Percentiles rank a stretch among this genome's conserved stretches.
phyloP scores from a whole-genome alignment of 2,329 filamentous ascomycete species.

The Coniochaeta sp. region DNA sequence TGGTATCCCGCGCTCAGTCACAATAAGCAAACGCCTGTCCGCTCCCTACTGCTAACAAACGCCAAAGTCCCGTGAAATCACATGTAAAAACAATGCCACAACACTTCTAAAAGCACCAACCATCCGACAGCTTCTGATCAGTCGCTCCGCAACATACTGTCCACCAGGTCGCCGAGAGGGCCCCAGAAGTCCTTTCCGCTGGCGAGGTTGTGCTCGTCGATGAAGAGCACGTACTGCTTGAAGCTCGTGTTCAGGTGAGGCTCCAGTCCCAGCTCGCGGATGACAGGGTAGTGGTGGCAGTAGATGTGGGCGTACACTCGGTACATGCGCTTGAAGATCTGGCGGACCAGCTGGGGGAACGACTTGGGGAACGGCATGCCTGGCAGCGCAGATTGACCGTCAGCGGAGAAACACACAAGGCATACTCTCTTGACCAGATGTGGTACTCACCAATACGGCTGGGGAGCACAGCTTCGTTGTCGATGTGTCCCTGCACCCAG shows the following conservation, averaged over 20 bases:
- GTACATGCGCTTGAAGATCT: constrained; percentile 99
- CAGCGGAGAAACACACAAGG: too few species aligned
- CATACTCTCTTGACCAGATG: too few species aligned
- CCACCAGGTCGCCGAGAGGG: constrained; percentile 87
- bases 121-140: constrained; percentile 27
- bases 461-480: constrained; percentile 93
- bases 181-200: constrained; percentile 98
- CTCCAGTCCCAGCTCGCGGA: constrained; percentile 89
- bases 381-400: constrained; percentile 25
- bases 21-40: background rate
- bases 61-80: background rate
- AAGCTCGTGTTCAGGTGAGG: constrained; percentile 98
- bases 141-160: constrained; percentile 95
- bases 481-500: constrained; percentile 92
- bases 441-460: constrained; percentile 78
- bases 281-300: constrained; percentile 97
- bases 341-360: constrained; percentile 80
- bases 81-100: background rate
- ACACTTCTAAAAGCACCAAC: background rate
- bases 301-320: constrained; percentile 99
- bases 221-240: constrained; percentile 98
- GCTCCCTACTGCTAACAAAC: background rate
- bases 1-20: background rate
- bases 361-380: constrained; percentile 92
- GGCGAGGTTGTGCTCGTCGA: constrained; percentile 89